Base-by-base conservation (phyloP, 805 yeast genomes). In the Ascoidea asiatica region DNA sequence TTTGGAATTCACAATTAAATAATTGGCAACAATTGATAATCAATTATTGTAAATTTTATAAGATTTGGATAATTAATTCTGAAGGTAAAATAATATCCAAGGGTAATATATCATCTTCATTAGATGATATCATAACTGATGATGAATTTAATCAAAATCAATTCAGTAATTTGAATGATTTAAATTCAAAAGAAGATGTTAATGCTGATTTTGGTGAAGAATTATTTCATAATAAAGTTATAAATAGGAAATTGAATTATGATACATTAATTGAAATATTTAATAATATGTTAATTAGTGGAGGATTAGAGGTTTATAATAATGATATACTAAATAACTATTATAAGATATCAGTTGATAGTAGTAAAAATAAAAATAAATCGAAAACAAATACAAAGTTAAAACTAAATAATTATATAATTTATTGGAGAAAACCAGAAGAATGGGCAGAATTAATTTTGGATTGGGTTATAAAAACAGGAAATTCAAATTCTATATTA, bases 401-500 rank as follows among this genome's bases (percentile, higher is more conserved):
- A 0, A n/a, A n/a, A n/a, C n/a, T n/a, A n/a, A n/a, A n/a, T n/a
- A 23, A 23, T 23, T 23, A 23, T 5, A 59, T 73, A 38, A 67
- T 89, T 3, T 75, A 76, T 50, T 85, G 94, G 88, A 72, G 77
- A 48, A 65, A 75, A 17, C 66, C 87, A 46, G 72, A 81, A 53
- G 75, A 75, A 52, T 72, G 96, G 92, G 75, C 78, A 37, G 64
- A 75, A 42, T 54, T 67, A 52, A 53, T 89, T 43, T 56, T 75
- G 56, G 81, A 79, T 56, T 74, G 85, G 89, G 63, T 77, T n/a
- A 89, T 83, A 44, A 64, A 67, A 19, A 75, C 90, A 0, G 95
- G 95, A 0, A 95, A 87, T 55, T 64, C 71, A 44, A 84, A 85
- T 5, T 67, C 81, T 1, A 81, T 90, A 1, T 62, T 90, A 43